Evolutionary conservation across 1,284 basidiomycete genomes (phyloP).

Genomic region (Ganoderma boninense): DNA sequence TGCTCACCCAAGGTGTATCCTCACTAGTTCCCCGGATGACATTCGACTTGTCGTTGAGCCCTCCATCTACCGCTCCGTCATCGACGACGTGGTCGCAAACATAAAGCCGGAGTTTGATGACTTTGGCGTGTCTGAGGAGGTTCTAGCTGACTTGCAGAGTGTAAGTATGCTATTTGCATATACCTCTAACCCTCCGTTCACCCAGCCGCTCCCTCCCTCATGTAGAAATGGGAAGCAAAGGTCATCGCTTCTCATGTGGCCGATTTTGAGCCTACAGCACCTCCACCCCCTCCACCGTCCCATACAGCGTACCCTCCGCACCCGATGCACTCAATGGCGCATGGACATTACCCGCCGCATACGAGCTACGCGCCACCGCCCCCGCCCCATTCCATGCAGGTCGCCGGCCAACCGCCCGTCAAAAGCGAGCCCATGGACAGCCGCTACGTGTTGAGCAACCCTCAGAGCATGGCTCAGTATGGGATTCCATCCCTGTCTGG

Average conservation of each 20-base stretch:
- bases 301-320: conserved; percentile 41
- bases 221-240: conserved; percentile 94
- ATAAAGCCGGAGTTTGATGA: conserved; percentile 97
- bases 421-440: conserved; percentile 75
- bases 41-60: conserved; percentile 76
- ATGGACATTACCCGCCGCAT: conserved; percentile 48
- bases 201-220: conserved; percentile 17
- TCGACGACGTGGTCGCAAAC: conserved; percentile 93
- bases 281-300: conserved; percentile 48
- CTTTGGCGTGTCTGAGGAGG: conserved; percentile 93
- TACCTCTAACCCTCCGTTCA: conserved; percentile 21
- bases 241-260: conserved; percentile 93
- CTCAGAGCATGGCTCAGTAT: conserved; percentile 53
- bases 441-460: conserved; percentile 63
- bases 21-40: conserved; percentile 69
- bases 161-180: conserved; percentile 60
- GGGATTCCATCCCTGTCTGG: conserved; percentile 70
- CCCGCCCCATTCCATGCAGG: conserved; percentile 46
- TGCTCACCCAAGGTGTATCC: conserved; percentile 64
- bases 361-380: conserved; percentile 47
- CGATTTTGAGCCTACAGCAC: conserved; percentile 79
- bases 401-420: conserved; percentile 52
- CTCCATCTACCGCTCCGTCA: conserved; percentile 90
- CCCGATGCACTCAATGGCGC: conserved; percentile 35
- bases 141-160: conserved; percentile 87